Conservation (phyloP, 306 rosid genomes). For the Sophora flavescens region DNA sequence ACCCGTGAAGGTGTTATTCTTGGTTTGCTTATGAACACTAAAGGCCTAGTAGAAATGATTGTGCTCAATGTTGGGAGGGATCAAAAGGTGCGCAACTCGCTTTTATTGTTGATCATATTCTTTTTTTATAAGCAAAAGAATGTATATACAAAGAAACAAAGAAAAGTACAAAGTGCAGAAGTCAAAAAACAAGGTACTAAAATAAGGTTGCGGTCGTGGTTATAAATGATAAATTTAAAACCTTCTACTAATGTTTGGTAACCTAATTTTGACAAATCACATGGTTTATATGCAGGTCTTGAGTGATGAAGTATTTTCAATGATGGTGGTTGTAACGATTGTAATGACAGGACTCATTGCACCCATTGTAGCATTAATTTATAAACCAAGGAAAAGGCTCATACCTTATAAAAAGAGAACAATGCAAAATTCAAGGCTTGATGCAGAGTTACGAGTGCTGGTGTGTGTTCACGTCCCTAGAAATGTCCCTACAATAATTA, state of each 20-base stretch:
- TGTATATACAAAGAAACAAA: too few species aligned
- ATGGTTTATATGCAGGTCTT: constrained; percentile 61
- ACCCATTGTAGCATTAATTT: constrained; percentile 66
- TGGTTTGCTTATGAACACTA: constrained; percentile 86
- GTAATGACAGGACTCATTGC: constrained; percentile 72
- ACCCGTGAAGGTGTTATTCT: constrained; percentile 73
- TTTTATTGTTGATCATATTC: not conserved
- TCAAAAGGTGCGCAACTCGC: constrained; percentile 57
- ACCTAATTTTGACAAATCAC: not conserved
- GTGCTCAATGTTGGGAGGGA: constrained; percentile 86
- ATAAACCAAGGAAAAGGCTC: constrained; percentile 71
- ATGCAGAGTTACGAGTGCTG: constrained; percentile 65
- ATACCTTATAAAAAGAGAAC: constrained; percentile 71
- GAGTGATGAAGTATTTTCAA: constrained; percentile 64
- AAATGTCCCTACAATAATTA: constrained; percentile 85
- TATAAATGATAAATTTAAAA: too few species aligned
- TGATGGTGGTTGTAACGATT: constrained; percentile 70
- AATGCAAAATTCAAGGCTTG: constrained; percentile 64
- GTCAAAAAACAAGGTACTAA: too few species aligned
- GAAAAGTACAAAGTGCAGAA: too few species aligned
- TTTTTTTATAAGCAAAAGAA: too few species aligned
- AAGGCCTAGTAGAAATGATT: constrained; percentile 83
- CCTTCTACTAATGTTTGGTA: not conserved
- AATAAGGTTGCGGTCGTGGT: too few species aligned
- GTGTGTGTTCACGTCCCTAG: constrained; percentile 78